Base-by-base conservation (phyloP, 345 rosid species). In the Pistacia atlantica region DNA sequence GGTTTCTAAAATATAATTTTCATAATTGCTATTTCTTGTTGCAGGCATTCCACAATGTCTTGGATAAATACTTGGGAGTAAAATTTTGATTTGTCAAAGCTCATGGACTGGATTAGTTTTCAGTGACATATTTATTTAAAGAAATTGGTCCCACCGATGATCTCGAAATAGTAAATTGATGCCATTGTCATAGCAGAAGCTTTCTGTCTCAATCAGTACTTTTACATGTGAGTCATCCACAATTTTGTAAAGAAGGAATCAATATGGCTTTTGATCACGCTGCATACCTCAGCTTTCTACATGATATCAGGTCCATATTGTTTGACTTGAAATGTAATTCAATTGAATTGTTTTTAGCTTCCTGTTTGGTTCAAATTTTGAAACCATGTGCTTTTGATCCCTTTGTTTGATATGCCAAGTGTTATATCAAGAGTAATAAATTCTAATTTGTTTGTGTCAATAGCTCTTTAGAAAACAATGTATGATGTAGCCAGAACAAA, bases 11-110 rank as follows among this genome's bases (percentile, higher is more conserved):
- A 20, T 67, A 28, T 38, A 25, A 37, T 28, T 76, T 63, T 65
- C 22, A 67, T 25, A 20, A 67, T 18, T 20, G 0, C 20, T 33
- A 52, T 75, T 73, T 75, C 61, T 13, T 72, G 70, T 73, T 83
- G 80, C 93, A 91, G 98, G 95, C 83, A 65, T 88, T 90, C 84
- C 77, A 88, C 83, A 90, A 80, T 79, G 92, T 90, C 38, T 51
- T 89, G 78, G 90, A 88, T 69, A 90, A 90, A 71, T 88, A 85
- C 60, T 42, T 89, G 83, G 97, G 93, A 60, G 92, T 86, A 72
- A 31, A 84, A 76, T 74, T 78, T 67, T 61, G 73, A 81, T 79
- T 52, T 64, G 69, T 79, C 69, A 52, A 82, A 82, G 69, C 80
- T 62, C 78, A 58, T 70, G 63, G 52, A 63, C 72, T 60, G 18